Conservation (phyloP, 306 rosid genomes). For the Adenanthera pavonina region DNA sequence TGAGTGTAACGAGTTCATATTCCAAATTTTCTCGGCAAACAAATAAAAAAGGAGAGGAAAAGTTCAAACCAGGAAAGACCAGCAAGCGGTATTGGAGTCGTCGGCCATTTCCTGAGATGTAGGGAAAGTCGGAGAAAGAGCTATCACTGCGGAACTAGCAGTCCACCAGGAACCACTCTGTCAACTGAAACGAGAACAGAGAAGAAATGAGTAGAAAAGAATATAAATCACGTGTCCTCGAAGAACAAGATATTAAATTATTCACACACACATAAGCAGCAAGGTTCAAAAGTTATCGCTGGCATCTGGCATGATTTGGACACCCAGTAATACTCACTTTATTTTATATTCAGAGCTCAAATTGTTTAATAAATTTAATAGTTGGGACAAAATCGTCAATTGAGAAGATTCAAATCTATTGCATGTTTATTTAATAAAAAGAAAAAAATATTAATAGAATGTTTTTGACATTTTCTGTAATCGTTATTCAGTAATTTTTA, state of each 20-base stretch:
- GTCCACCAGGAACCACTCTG: neutral
- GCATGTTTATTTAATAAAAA: too few relatives aligned
- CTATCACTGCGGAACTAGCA: neutral
- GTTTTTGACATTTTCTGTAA: too few relatives aligned
- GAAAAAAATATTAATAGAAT: too few relatives aligned
- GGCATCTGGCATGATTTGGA: neutral
- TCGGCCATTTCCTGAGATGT: conserved; percentile 61
- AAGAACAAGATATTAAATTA: neutral
- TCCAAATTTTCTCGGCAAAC: conserved; percentile 27
- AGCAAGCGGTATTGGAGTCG: conserved; percentile 75
- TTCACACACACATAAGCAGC: too few relatives aligned
- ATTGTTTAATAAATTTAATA: neutral
- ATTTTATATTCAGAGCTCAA: neutral
- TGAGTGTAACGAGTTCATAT: neutral
- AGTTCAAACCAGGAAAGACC: conserved; percentile 84
- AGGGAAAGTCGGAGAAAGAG: conserved; percentile 37
- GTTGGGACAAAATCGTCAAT: neutral
- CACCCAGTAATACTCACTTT: neutral
- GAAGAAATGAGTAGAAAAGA: neutral
- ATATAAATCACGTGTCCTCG: neutral
- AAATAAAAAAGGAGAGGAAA: neutral
- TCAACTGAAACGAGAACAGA: neutral
- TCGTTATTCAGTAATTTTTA: too few relatives aligned
- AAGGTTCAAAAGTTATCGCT: too few relatives aligned
- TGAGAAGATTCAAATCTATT: neutral